Evolutionary conservation across 2,329 filamentous ascomycete genomes (phyloP).

Genomic region (Fusarium nodosum): DNA sequence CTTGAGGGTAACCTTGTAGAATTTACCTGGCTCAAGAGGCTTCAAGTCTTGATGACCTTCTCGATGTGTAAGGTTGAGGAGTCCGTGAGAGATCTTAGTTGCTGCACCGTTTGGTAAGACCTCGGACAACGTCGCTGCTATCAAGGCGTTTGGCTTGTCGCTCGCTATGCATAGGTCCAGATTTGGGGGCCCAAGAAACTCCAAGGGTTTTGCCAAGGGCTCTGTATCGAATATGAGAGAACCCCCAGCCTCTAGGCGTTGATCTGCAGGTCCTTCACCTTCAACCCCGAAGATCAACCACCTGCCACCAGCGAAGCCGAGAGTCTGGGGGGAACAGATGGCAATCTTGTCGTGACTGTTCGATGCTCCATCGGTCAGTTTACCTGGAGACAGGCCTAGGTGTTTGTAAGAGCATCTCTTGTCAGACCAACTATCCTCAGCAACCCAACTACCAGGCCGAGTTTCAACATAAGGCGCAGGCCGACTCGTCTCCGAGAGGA

Average conservation of each 20-base stretch:
- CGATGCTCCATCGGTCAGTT: background rate
- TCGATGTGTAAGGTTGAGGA: slow-evolving; percentile 15
- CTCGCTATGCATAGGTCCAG: background rate
- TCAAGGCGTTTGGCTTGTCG: background rate
- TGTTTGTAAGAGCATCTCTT: background rate
- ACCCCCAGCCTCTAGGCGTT: slow-evolving; percentile 13
- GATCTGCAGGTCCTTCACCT: slow-evolving; percentile 9
- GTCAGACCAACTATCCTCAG: slow-evolving; percentile 7
- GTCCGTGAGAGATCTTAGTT: slow-evolving; percentile 8
- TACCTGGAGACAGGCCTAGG: background rate
- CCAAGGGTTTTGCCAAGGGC: background rate
- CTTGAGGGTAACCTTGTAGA: background rate
- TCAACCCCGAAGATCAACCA: slow-evolving; percentile 17
- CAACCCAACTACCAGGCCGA: slow-evolving; percentile 9
- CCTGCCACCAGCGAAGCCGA: slow-evolving; percentile 9
- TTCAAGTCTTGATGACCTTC: slow-evolving; percentile 3
- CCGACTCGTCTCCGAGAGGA: background rate
- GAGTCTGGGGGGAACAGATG: slow-evolving; percentile 10
- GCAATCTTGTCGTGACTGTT: background rate
- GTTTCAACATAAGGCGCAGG: background rate
- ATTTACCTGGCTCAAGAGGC: slow-evolving; percentile 1
- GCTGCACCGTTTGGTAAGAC: slow-evolving; percentile 1
- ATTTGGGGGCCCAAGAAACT: background rate
- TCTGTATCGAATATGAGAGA: background rate
- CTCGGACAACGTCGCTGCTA: slow-evolving; percentile 14